Base-by-base conservation (phyloP, 164 flowering plant genomes). In the Aristolochia contorta region DNA sequence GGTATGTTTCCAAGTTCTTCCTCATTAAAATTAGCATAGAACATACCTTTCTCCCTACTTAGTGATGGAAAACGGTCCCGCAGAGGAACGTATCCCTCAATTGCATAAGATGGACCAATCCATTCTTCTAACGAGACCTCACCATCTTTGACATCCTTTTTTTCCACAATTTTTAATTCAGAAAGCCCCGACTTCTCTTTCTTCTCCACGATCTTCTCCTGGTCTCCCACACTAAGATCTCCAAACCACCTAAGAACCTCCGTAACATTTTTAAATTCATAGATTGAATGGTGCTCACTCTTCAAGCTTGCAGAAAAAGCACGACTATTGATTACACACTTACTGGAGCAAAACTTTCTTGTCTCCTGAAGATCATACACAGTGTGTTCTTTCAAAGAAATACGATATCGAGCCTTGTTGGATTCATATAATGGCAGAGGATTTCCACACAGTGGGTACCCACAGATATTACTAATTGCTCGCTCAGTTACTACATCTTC, bases 81-180 rank as follows among this genome's bases (percentile, higher is more conserved):
- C 61, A 67, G 62, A 2, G 99, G 97, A 59, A 88, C 89, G 76
- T 88, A 90, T 16, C 99, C 99, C 66, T 93, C 99, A 66, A 93
- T 84, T 6, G 99, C 95, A 83, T 84, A 75, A 0, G 91, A 75
- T 0, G 96, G 86, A 25, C 97, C 98, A 58, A 79, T 48, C 86
- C 87, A 89, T 47, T 83, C 77, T 51, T 78, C 85, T 58, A 80
- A 16, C 13, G 79, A 61, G 63, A 84, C 73, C 30, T 77, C 80
- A 69, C 87, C 94, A 46, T 9, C 69, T 22, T 58, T 58, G 1
- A 23, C 60, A 23, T 75, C 84, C 7, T 18, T 32, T 15, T 78
- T 90, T 74, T 87, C 99, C 68, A 77, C 70, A 71, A 89, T 85
- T 63, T 33, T 79, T 81, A 92, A 72, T 9, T 70, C 58, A 0